Percentiles rank a stretch among this genome's conserved stretches.
These are phyloP conservation scores for Colletotrichum salicis DNA, from an alignment of 2,329 filamentous ascomycete genomes.

Conservation along the genomic window DNA sequence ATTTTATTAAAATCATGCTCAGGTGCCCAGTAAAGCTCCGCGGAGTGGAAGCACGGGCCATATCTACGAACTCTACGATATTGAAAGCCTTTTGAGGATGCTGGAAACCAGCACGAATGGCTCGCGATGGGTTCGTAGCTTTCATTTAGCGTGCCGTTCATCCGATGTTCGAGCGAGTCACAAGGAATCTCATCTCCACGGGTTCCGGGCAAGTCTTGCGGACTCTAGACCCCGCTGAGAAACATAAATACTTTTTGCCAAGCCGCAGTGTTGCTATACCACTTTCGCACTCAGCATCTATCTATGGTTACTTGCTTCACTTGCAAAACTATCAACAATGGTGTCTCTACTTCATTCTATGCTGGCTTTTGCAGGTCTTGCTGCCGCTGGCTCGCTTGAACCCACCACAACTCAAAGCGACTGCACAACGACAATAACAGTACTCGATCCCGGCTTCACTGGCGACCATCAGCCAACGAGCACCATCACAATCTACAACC, in stretches of 20 bases:
- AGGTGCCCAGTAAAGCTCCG: neutral
- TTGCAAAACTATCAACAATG: neutral
- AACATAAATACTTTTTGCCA: neutral
- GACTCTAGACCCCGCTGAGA: neutral
- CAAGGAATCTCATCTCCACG: neutral
- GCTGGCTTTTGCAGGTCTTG: neutral
- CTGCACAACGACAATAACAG: constrained; percentile 8
- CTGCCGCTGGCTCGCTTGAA: neutral
- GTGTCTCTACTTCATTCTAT: neutral
- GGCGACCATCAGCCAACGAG: constrained; percentile 10
- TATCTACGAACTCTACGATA: neutral
- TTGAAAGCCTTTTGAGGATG: neutral
- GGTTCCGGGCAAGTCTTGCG: neutral
- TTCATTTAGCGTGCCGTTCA: constrained; percentile 7
- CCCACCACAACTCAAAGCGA: neutral
- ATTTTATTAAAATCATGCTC: neutral
- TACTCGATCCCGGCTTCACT: constrained; percentile 18
- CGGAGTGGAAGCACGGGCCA: neutral
- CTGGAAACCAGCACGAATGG: neutral
- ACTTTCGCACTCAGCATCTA: neutral
- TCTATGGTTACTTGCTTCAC: neutral
- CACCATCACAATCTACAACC: constrained; percentile 10
- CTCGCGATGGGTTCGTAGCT: neutral
- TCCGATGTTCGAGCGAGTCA: neutral
- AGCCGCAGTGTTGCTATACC: neutral